Base-by-base conservation (phyloP, 345 rosid genomes). In the Eutrema heterophyllum region DNA sequence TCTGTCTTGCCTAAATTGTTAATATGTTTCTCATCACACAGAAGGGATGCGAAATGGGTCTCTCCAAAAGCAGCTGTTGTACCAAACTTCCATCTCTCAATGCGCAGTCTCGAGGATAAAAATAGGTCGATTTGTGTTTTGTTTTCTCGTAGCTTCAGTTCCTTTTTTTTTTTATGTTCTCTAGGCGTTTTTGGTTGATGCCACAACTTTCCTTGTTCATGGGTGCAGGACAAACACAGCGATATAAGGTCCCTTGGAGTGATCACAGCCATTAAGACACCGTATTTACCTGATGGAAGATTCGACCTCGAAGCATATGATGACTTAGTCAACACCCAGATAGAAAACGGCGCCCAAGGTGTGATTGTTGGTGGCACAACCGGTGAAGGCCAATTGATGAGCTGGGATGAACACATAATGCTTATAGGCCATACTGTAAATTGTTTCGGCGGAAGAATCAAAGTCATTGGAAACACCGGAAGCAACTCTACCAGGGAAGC, bases 351-450 rank as follows among this genome's bases (percentile, higher is more conserved):
- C 3, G 93, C 77, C 6, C 93, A 87, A 84, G 96, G 90, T 78
- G 84, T 91, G 60, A 86, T 94, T 13, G 95, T 94, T 44, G 96
- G 96, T 7, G 98, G 97, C 53, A 89, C 95, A 54, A 92, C 98
- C 0, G 98, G 96, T 33, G 98, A 94, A 80, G 98, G 98, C 12
- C 97, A 91, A 24, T 64, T 91, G 50, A 94, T 91, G 96, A 89
- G 95, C 78, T 91, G 97, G 98, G 97, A 94, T 24, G 97, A 94
- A 54, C 97, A 94, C 77, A 86, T 91, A 68, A 89, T 85, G 93
- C 96, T 91, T 56, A 94, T 94, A 50, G 95, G 93, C 43, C 97
- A 89, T 71, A 94, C 93, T 0, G 97, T 91, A 4, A 84, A 87
- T 35, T 92, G 89, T 68, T 94, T 88, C 50, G 97, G 97, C 1